These are phyloP conservation scores for Aethionema arabicum DNA, from an alignment of 345 rosid species.

Conservation along the genomic window DNA sequence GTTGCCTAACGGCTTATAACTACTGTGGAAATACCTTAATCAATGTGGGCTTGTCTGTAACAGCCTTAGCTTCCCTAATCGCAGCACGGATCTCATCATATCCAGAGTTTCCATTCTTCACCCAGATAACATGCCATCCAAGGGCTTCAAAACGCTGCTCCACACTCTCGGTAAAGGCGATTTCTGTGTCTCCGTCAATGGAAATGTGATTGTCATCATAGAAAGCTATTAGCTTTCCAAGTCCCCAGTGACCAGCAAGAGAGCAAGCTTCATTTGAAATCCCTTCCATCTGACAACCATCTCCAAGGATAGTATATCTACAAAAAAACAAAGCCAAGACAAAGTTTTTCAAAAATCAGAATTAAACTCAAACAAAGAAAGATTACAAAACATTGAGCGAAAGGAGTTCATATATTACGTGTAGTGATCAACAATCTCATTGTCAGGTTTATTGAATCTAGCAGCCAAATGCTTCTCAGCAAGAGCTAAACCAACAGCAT, in stretches of 20 bases:
- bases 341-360: constrained; percentile 39
- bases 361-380: constrained; percentile 14
- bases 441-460: constrained; percentile 71
- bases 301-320: constrained; percentile 69
- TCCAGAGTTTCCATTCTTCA: constrained; percentile 85
- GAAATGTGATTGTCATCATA: constrained; percentile 92
- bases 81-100: constrained; percentile 79
- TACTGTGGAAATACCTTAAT: constrained; percentile 52
- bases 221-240: constrained; percentile 80
- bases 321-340: constrained; percentile 9
- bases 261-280: constrained; percentile 75
- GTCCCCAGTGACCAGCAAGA: constrained; percentile 87
- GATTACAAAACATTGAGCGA: no score
- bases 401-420: constrained; percentile 39
- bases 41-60: constrained; percentile 74
- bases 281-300: constrained; percentile 92
- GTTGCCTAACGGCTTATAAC: background rate
- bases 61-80: constrained; percentile 75
- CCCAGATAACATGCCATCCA: constrained; percentile 94
- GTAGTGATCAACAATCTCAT: constrained; percentile 70
- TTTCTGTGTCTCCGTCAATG: constrained; percentile 81
- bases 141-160: constrained; percentile 75
- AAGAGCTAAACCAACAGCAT: constrained; percentile 89
- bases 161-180: constrained; percentile 79
- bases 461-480: constrained; percentile 89